Base-by-base conservation (phyloP, 2,329 filamentous ascomycete genomes). In the Alternaria infectoria region DNA sequence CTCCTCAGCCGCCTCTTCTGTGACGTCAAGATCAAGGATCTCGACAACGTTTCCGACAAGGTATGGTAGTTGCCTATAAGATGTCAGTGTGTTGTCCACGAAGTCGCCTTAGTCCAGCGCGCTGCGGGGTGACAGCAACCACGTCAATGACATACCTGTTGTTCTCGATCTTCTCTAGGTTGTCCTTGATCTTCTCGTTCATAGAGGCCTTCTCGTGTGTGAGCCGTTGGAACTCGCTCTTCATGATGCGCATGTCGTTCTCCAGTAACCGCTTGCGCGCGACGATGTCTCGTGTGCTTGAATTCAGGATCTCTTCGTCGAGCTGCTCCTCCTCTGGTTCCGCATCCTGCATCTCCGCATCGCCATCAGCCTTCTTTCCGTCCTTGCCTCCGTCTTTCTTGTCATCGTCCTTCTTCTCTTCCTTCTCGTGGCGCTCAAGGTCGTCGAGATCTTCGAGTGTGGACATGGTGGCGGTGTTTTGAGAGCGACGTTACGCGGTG, bases 131-230 rank as follows among this genome's bases (percentile, higher is more conserved):
- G 50, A 47, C 21, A 15, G 40, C 45, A 46, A 54, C 17, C 9
- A 54, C n/a, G 12, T 32, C 47, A 23, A 43, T 44, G 36, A 17
- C 86, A 71, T 85, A 97, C 94, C 93, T 89, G 86, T 99, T 99
- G 83, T 99, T 98, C 72, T 96, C 94, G 77, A 99, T 99, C 88
- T 99, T 99, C 73, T 99, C 96, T 76, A 93, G 84, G 78, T 99
- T 99, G 80, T 99, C 96, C 87, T 97, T 98, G 82, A 99, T 98
- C 86, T 97, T 98, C 82, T 98, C 95, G 62, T 90, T 90, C 96
- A 99, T 99, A 52, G 93, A 90, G 54, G 91, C 89, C 84, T 97
- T 97, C 84, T 99, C 96, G 77, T 99, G 96, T 75, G 91, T 91
- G 83, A 99, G 86, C 73, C 96, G 91, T 79, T 97, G 94, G 75